Evolutionary conservation across 495 filamentous ascomycete species (phyloP).

Genomic region (Parmelia sp.): DNA sequence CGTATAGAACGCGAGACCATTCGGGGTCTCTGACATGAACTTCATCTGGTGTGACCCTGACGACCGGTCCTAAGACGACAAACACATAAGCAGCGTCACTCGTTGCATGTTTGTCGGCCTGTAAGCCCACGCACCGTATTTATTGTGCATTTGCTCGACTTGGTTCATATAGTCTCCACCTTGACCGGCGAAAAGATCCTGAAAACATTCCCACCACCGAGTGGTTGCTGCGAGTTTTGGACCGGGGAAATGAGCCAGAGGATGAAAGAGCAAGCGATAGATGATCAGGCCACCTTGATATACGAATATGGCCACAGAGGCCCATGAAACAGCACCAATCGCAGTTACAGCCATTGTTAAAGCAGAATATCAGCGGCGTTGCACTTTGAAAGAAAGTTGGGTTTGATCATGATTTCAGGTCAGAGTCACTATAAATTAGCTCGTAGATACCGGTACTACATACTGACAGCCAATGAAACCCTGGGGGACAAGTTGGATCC

Average conservation of each 20-base stretch:
- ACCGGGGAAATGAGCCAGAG: conserved; percentile 42
- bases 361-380: background rate
- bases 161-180: conserved; percentile 37
- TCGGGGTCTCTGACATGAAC: conserved; percentile 36
- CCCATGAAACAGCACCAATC: background rate
- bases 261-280: conserved; percentile 38
- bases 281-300: conserved; percentile 10
- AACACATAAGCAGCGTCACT: too few species aligned
- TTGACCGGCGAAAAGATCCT: conserved; percentile 33
- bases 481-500: too few species aligned
- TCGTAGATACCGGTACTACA: too few species aligned
- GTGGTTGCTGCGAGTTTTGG: conserved; percentile 47
- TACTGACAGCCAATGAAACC: too few species aligned
- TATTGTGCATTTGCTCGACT: conserved; percentile 41
- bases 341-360: background rate
- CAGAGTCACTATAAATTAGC: too few species aligned
- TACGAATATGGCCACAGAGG: background rate
- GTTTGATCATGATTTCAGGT: too few species aligned
- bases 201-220: conserved; percentile 45
- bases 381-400: too few species aligned
- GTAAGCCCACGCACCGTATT: conserved; percentile 44
- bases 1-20: background rate
- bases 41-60: conserved; percentile 52
- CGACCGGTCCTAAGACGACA: conserved; percentile 43
- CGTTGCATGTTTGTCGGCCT: too few species aligned